Base-by-base conservation (phyloP, 2,329 filamentous ascomycete genomes). In the Fusarium redolens region DNA sequence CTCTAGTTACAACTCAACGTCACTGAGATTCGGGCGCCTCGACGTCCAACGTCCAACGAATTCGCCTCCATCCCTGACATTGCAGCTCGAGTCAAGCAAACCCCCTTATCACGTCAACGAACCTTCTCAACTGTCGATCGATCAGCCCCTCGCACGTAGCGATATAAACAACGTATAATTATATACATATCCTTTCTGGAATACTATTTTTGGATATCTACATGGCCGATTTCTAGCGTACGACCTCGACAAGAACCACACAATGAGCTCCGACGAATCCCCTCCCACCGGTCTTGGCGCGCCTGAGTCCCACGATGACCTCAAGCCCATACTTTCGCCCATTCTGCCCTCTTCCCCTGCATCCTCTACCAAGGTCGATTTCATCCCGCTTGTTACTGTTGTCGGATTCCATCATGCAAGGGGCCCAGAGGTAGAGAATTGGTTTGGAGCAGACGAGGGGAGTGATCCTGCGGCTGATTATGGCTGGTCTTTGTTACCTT, bases 401-500 rank as follows among this genome's bases (percentile, higher is more conserved):
- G 92, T 96, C 77, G 93, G 92, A 81, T 96, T 96, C 80, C 93
- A 96, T 82, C 93, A 96, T 86, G 92, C 93, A 61, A 87, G 90
- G 80, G 96, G 96, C 13, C 96, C 96, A 37, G 96, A 99, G 84
- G 93, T 98, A 63, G 95, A 98, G 85, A 89, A 88, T 78, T 98
- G 96, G 93, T 94, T 97, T 79, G 95, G 94, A 69, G 90, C 84
- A 33, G 82, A 91, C 25, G 91, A 95, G 75, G 93, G 91, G 60
- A 86, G 85, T 65, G 95, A 98, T 82, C 94, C 96, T 15, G 93
- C 93, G 7, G 86, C 84, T 50, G 92, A 95, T 66, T 96, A 97
- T 83, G 94, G 96, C 79, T 99, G 96, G 96, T 88, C 91, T 33
- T 83, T 98, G 75, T 86, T 99, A 69, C 95, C 96, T 0, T 99